A percentile compares a stretch with the other conserved stretches of the same genome.
phyloP scores from a whole-genome alignment of 495 filamentous ascomycete genomes.

The Penicillium antarcticum region DNA sequence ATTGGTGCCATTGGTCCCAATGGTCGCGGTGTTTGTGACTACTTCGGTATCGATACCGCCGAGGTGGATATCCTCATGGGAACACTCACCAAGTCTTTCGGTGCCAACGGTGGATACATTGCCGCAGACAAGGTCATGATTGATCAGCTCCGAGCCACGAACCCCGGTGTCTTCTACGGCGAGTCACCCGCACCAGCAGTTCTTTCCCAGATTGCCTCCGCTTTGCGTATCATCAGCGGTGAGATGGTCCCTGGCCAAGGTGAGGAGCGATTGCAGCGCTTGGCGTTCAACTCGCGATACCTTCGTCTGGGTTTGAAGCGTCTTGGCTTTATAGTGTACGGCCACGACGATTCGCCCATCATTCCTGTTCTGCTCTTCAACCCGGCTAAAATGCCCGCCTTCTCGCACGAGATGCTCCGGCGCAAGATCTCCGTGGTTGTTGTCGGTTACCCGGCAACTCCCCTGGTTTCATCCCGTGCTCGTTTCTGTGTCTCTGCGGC shows the following conservation, averaged over 20 bases:
- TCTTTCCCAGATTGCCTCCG: constrained; percentile 79
- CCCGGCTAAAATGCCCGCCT: constrained; percentile 95
- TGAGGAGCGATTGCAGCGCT: constrained; percentile 89
- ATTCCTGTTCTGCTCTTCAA: constrained; percentile 92
- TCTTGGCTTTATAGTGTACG: constrained; percentile 93
- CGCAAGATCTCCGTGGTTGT: constrained; percentile 98
- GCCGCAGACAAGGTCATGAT: constrained; percentile 88
- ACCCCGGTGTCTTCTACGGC: constrained; percentile 82
- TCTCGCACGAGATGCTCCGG: constrained; percentile 95
- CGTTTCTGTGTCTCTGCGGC: constrained; percentile 94
- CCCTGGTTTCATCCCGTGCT: constrained; percentile 87
- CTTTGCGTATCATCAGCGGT: constrained; percentile 82
- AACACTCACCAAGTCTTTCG: constrained; percentile 96
- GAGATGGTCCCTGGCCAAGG: constrained; percentile 88
- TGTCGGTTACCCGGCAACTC: constrained; percentile 97
- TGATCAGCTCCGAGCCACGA: constrained; percentile 80
- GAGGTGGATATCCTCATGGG: constrained; percentile 98
- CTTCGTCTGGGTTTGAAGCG: constrained; percentile 95
- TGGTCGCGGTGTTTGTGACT: constrained; percentile 94
- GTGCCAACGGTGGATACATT: constrained; percentile 95
- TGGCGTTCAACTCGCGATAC: constrained; percentile 98
- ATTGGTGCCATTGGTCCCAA: constrained; percentile 86
- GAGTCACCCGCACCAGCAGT: constrained; percentile 86
- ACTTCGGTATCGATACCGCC: constrained; percentile 82
- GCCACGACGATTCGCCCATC: constrained; percentile 96